Percentiles rank a stretch among this genome's conserved stretches.
Conservation (phyloP, 179 eudicot genomes). For the Corrigiola litoralis region DNA sequence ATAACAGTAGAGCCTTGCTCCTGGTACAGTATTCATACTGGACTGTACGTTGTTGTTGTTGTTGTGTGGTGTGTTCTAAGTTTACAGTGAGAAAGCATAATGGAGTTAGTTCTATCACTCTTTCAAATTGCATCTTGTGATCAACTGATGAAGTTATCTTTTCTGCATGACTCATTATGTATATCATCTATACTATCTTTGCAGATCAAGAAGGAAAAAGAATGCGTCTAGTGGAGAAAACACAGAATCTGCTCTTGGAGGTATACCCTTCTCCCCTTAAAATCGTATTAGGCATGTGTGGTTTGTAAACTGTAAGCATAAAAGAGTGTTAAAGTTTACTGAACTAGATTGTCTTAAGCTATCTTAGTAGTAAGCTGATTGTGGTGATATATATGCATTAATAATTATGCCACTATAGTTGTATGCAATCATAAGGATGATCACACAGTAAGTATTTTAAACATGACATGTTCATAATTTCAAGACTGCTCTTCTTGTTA, state of each 20-base stretch:
- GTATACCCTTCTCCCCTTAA: slow-evolving; percentile 24
- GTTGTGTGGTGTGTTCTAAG: too few relatives aligned
- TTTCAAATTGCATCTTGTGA: background rate
- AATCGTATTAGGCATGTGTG: background rate
- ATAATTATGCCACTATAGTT: background rate
- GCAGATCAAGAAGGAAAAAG: slow-evolving; percentile 73
- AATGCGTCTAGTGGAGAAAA: slow-evolving; percentile 59
- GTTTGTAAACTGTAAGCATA: slow-evolving; percentile 2
- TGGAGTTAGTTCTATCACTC: too few relatives aligned
- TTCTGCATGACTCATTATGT: background rate
- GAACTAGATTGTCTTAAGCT: background rate
- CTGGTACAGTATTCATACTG: too few relatives aligned
- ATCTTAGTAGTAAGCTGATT: background rate
- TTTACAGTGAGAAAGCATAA: too few relatives aligned
- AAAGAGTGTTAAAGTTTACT: background rate
- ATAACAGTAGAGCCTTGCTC: too few relatives aligned
- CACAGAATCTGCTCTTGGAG: slow-evolving; percentile 52
- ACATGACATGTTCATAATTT: too few relatives aligned
- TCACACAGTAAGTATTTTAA: too few relatives aligned
- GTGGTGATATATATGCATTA: background rate
- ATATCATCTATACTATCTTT: background rate
- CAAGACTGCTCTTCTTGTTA: background rate
- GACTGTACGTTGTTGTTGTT: too few relatives aligned
- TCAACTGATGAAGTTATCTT: slow-evolving; percentile 1
- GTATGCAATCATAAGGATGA: background rate